Evolutionary conservation across 2,329 filamentous ascomycete genomes (phyloP), one percentile per base, ranked within the genome.

Genomic region (Xylaria sp.): DNA sequence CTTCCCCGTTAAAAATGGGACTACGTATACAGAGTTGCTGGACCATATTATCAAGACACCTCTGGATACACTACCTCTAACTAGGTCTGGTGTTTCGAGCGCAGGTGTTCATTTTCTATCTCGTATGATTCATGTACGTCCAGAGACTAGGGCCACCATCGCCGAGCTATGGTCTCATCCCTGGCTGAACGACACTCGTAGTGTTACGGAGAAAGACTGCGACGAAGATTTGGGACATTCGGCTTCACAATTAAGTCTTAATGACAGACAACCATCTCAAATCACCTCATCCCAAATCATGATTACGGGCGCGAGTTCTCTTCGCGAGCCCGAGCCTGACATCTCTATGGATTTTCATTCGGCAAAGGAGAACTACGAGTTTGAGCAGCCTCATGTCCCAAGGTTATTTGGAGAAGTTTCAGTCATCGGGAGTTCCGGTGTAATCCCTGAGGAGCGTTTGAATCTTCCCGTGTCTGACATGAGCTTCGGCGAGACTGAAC

Each of bases 31-130:
- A 3, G 90, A 91, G 68, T 88, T 98, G 77, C 85, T 97, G 60
- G 83, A 92, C 64, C 90, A 87, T 66, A 95, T 98, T 73, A 97
- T 97, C 90, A 91, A 87, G 4, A 88, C 83, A 3, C 81, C 86
- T 0, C 79, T 95, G 5, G 86, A 96, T 69, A 83, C 86, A 11
- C 75, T 78, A 13, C 87, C 91, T 1, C 80, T 98, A 23, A 77
- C 84, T 9, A 73, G 78, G 5, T 77, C 76, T 9, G 79, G 80
- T 0, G 80, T 95, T 7, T 92, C 92, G 0, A 78, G 84, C 1
- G 74, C 80, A 2, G 91, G 89, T 10, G 86, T 96, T 48, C 85
- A 93, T 66, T 91, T 97, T 68, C 79, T 98, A 31, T 78, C 80
- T 15, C 80, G 81, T n/a, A 95, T 97, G 85, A 85, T 98, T 4